These are phyloP conservation scores for Hordeum vulgare DNA, from an alignment of 176 grass and related monocot genomes.

Conservation along the genomic window MorexV3_pseudomolecules_assembly NC_058521.1:604276796-604277295, in stretches of 20 bases:
- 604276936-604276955: constrained; percentile 44
- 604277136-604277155: constrained; percentile 40
- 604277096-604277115: constrained; percentile 25
- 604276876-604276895: constrained; percentile 41
- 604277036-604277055: constrained; percentile 13
- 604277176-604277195: constrained; percentile 32
- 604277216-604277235: neutral
- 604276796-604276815: constrained; percentile 13
- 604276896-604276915: constrained; percentile 45
- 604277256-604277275: constrained; percentile 21
- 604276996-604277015: constrained; percentile 39
- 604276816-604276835: constrained; percentile 45
- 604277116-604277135: constrained; percentile 33
- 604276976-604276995: constrained; percentile 15
- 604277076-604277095: constrained; percentile 31
- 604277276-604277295: constrained; percentile 23
- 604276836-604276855: constrained; percentile 18
- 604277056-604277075: constrained; percentile 27
- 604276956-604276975: constrained; percentile 34
- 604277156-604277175: constrained; percentile 1
- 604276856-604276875: constrained; percentile 33
- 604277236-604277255: constrained; percentile 17
- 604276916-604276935: constrained; percentile 30
- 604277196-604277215: neutral
- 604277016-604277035: constrained; percentile 33